Conservation (phyloP, 2,329 filamentous ascomycete species). For the Fusarium austroafricanum region DNA sequence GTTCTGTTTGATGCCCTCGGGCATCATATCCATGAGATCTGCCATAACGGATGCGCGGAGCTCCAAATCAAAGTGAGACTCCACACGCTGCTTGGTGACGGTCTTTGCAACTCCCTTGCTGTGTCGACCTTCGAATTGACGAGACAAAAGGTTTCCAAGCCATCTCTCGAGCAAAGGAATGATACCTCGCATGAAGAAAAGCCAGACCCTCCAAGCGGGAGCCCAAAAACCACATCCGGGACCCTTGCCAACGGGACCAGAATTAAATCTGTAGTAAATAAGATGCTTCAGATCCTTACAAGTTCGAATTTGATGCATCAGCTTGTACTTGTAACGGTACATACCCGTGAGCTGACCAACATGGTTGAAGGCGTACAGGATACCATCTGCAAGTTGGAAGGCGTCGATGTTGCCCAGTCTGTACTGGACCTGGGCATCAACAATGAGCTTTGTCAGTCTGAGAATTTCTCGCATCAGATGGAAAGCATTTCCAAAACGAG, state of each 20-base stretch:
- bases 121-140: slow-evolving; percentile 97
- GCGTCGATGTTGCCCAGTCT: slow-evolving; percentile 97
- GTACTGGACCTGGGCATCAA: slow-evolving; percentile 98
- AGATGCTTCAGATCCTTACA: slow-evolving; percentile 99
- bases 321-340: slow-evolving; percentile 99
- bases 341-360: slow-evolving; percentile 98
- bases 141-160: slow-evolving; percentile 95
- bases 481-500: slow-evolving; percentile 98
- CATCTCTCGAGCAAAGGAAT: slow-evolving; percentile 96
- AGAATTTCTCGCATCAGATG: slow-evolving; percentile 99
- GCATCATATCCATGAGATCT: slow-evolving; percentile 99
- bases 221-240: slow-evolving; percentile 99
- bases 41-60: slow-evolving; percentile 98
- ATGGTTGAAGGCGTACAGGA: slow-evolving; percentile 99
- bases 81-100: slow-evolving; percentile 98
- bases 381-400: slow-evolving; percentile 97
- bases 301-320: slow-evolving; percentile 99
- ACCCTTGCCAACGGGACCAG: slow-evolving; percentile 94
- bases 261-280: slow-evolving; percentile 99
- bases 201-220: slow-evolving; percentile 97
- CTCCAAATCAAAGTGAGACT: slow-evolving; percentile 98
- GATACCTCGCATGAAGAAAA: slow-evolving; percentile 99
- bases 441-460: slow-evolving; percentile 94
- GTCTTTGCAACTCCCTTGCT: slow-evolving; percentile 99
- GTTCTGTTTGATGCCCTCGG: slow-evolving; percentile 98